Base-by-base conservation (phyloP, 1,284 basidiomycete genomes). In the Apiotrichum gracile region DNA sequence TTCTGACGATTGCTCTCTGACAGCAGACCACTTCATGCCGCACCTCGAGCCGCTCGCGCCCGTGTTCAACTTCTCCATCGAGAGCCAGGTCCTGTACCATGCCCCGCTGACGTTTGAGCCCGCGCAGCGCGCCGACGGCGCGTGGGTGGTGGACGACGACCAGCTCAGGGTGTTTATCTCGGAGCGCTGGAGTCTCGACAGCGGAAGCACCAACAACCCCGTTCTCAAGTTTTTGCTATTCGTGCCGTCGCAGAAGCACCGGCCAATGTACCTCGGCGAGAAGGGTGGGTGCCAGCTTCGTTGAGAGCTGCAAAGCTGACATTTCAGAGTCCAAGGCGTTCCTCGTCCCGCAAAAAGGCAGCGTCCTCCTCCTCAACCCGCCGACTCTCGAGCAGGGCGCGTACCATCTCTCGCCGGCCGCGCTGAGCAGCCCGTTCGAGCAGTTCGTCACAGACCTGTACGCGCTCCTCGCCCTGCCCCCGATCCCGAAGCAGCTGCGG, bases 271-370 rank as follows among this genome's bases (percentile, higher is more conserved):
- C 19, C 76, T 88, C 2, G 77, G 84, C 54, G 60, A 75, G 13
- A 67, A 81, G 43, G 82, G 88, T 85, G 55, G 58, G 76, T 61
- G 35, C 9, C 3, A 10, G 9, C 5, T 38, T 43, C 40, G n/a
- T 39, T 21, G 6, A 10, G n/a, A 14, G 13, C 21, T 41, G 2
- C 21, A 41, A 6, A 35, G 13, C 40, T 45, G 16, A 40, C 35
- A 12, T 21, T 27, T 26, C 55, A 68, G 68, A 66, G 40, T 58
- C 69, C 1, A 60, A 63, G 21, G 62, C 70, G 4, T 98, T 97
- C 79, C 80, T 97, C 24, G 80, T 96, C 2, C 94, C 96, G 0
- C 94, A 97, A 74, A 96, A 91, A 86, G 94, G 96, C 38, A 87
- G 91, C 16, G 87, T 98, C 44, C 82, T 88, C 50, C 80, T 97